A percentile compares a stretch with the other conserved stretches of the same genome.
These are phyloP conservation scores for Linderina pennispora DNA, from an alignment of 192 early-diverging fungal species.

Conservation along the genomic window DNA sequence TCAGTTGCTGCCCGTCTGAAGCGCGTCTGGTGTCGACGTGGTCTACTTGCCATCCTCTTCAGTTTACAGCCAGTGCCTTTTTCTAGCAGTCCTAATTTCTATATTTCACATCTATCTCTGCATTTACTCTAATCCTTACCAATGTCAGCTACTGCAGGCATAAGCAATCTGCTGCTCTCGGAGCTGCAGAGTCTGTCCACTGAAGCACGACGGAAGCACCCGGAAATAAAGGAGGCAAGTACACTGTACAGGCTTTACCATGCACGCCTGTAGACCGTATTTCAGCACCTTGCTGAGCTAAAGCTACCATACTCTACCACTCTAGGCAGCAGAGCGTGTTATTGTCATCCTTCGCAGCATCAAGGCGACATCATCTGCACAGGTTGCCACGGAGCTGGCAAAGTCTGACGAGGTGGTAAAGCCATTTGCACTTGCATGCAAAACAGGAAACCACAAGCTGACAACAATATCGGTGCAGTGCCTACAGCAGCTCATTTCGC, in stretches of 20 bases:
- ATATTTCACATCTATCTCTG: too few relatives aligned
- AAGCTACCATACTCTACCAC: too few relatives aligned
- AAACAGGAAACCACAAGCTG: slow-evolving; percentile 76
- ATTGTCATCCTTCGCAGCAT: slow-evolving; percentile 48
- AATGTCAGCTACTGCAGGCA: slow-evolving; percentile 33
- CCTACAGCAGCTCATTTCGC: slow-evolving; percentile 53
- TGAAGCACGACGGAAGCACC: slow-evolving; percentile 83
- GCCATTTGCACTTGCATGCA: slow-evolving; percentile 84
- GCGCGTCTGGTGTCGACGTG: too few relatives aligned
- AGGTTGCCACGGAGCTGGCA: slow-evolving; percentile 58
- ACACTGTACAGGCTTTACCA: too few relatives aligned
- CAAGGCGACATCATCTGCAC: slow-evolving; percentile 24
- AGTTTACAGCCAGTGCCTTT: too few relatives aligned
- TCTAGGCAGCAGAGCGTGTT: slow-evolving; percentile 48
- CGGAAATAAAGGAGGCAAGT: slow-evolving; percentile 85
- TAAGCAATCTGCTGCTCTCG: slow-evolving; percentile 52
- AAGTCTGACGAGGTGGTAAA: slow-evolving; percentile 69
- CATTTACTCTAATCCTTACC: too few relatives aligned
- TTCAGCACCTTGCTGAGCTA: too few relatives aligned
- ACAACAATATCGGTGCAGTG: slow-evolving; percentile 77
- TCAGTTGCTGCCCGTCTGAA: too few relatives aligned
- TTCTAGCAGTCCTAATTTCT: too few relatives aligned
- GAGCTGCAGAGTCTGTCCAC: slow-evolving; percentile 81
- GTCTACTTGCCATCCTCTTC: too few relatives aligned
- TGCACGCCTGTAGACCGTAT: too few relatives aligned